Evolutionary conservation across 1,139 yeast genomes (phyloP).

Genomic region (Blastobotrys ciferrii): DNA sequence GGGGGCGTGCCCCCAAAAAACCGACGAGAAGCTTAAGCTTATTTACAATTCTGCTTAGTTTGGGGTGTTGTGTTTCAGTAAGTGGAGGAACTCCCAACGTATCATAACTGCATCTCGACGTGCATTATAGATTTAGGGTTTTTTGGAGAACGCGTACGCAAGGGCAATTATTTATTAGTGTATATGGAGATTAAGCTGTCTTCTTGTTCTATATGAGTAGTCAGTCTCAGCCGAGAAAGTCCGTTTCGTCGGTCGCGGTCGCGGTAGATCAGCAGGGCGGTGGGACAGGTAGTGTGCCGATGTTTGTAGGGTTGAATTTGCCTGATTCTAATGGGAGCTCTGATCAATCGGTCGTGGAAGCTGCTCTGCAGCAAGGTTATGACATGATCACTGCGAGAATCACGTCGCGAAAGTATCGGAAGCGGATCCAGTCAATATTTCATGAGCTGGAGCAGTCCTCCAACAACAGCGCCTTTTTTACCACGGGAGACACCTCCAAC

Average conservation of each 20-base stretch:
- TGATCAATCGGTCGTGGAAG: conserved; percentile 32
- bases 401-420: conserved; percentile 35
- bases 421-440: conserved; percentile 31
- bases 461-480: conserved; percentile 2
- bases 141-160: too few species aligned
- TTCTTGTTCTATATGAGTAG: background rate
- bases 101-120: too few species aligned
- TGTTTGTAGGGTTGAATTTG: conserved; percentile 38
- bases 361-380: conserved; percentile 36
- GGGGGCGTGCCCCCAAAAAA: too few species aligned
- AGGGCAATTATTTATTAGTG: too few species aligned
- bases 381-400: conserved; percentile 40
- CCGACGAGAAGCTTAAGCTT: too few species aligned
- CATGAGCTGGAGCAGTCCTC: conserved; percentile 22
- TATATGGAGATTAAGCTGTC: too few species aligned
- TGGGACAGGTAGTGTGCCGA: conserved; percentile 12
- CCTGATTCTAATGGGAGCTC: conserved; percentile 36
- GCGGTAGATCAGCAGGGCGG: background rate
- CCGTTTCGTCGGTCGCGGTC: background rate
- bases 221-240: background rate
- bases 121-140: too few species aligned
- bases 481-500: conserved; percentile 12
- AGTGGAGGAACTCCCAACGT: too few species aligned
- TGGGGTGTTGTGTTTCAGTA: too few species aligned
- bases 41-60: too few species aligned